Evolutionary conservation across 2,329 filamentous ascomycete species (phyloP).

Genomic region (Lanzia echinophila): DNA sequence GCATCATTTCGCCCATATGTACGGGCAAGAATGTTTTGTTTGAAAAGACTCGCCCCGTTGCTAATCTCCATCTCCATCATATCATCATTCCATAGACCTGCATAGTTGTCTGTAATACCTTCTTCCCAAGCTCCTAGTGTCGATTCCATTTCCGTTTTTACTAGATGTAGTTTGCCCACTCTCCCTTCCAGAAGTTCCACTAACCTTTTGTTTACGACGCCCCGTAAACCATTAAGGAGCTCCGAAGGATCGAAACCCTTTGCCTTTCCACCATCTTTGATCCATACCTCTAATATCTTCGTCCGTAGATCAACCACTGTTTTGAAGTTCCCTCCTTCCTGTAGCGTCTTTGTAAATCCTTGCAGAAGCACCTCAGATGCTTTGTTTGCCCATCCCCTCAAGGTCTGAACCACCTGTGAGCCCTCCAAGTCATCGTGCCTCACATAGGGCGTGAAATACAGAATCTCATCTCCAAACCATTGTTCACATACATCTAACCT

Average conservation of each 20-base stretch:
- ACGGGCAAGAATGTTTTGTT: conserved; percentile 60
- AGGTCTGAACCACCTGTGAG: conserved; percentile 51
- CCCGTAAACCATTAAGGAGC: conserved; percentile 62
- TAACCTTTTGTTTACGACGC: conserved; percentile 62
- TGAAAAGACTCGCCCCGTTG: conserved; percentile 60
- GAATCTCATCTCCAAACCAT: conserved; percentile 79
- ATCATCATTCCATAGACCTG: conserved; percentile 61
- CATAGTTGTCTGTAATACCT: conserved; percentile 43
- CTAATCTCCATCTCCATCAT: conserved; percentile 59
- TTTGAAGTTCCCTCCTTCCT: conserved; percentile 57
- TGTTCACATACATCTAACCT: conserved; percentile 69
- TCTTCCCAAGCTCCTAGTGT: conserved; percentile 55
- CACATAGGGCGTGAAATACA: conserved; percentile 80
- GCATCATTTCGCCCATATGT: conserved; percentile 66
- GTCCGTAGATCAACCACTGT: conserved; percentile 64
- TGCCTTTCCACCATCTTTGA: conserved; percentile 58
- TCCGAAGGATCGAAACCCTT: conserved; percentile 60
- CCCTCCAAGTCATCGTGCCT: conserved; percentile 69
- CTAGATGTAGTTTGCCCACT: conserved; percentile 54
- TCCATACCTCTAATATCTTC: conserved; percentile 67
- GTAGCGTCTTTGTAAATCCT: conserved; percentile 56
- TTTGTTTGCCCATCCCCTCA: conserved; percentile 56
- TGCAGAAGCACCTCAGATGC: conserved; percentile 53
- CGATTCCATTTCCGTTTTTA: conserved; percentile 58
- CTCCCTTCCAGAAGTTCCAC: conserved; percentile 56